Evolutionary conservation across 2,329 filamentous ascomycete species (phyloP).

Genomic region (Pseudogymnoascus sp.): DNA sequence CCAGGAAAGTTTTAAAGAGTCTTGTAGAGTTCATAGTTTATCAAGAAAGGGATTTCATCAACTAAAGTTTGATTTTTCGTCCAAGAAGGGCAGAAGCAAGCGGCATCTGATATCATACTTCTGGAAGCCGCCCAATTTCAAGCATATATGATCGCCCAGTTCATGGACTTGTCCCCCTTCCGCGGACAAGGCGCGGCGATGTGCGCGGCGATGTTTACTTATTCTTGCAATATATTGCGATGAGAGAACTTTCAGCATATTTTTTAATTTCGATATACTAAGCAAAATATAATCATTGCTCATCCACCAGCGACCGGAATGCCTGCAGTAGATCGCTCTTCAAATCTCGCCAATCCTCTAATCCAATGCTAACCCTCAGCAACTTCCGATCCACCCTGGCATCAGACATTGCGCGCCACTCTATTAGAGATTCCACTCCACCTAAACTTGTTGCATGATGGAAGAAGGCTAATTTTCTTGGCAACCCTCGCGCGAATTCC

Average conservation of each 20-base stretch:
- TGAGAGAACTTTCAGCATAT: neutral
- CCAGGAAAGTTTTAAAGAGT: no score
- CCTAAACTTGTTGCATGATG: slow-evolving; percentile 93
- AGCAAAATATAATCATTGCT: neutral
- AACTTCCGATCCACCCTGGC: slow-evolving; percentile 59
- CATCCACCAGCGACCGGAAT: slow-evolving; percentile 38
- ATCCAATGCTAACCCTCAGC: slow-evolving; percentile 74
- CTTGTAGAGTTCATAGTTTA: no score
- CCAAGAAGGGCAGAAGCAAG: no score
- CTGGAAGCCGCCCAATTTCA: no score
- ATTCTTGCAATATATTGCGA: neutral
- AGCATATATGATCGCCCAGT: neutral
- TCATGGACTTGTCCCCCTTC: neutral
- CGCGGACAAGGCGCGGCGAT: neutral
- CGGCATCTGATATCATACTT: no score
- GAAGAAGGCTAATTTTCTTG: slow-evolving; percentile 73
- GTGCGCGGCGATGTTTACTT: no score
- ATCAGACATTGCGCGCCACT: slow-evolving; percentile 93
- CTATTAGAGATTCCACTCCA: slow-evolving; percentile 89
- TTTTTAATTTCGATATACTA: neutral
- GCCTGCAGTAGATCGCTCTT: slow-evolving; percentile 63
- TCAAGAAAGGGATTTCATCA: no score
- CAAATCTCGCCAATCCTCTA: slow-evolving; percentile 82
- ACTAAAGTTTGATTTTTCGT: no score
- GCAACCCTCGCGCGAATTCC: slow-evolving; percentile 57